Percentiles rank a stretch among this genome's conserved stretches.
These are phyloP conservation scores for Phytophthora agathidicida DNA, from an alignment of 352 stramenopile species.

Conservation along the genomic window DNA sequence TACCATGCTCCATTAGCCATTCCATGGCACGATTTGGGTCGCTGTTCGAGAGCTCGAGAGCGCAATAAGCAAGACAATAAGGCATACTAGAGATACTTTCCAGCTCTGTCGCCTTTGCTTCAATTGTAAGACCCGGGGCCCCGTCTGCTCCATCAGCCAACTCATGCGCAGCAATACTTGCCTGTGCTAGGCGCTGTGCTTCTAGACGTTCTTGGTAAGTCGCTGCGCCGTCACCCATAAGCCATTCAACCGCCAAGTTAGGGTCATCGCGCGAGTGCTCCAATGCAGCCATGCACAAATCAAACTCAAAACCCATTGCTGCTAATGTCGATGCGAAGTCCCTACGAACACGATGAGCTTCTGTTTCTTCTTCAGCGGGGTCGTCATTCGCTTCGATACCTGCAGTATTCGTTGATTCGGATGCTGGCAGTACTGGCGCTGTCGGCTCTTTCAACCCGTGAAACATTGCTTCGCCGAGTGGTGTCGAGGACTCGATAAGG, in stretches of 20 bases:
- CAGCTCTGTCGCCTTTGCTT: constrained; percentile 75
- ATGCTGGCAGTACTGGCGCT: constrained; percentile 26
- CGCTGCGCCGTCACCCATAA: constrained; percentile 78
- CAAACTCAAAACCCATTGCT: constrained; percentile 90
- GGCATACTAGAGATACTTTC: constrained; percentile 82
- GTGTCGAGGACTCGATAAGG: constrained; percentile 84
- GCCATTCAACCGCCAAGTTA: constrained; percentile 86
- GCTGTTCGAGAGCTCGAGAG: constrained; percentile 77
- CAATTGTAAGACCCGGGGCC: constrained; percentile 35
- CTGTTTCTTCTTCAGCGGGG: constrained; percentile 74
- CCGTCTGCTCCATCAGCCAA: constrained; percentile 23
- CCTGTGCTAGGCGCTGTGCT: constrained; percentile 54
- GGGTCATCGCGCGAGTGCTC: constrained; percentile 84
- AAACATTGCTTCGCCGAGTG: constrained; percentile 83
- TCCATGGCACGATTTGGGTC: constrained; percentile 88
- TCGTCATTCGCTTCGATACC: constrained; percentile 48
- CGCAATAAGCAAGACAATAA: constrained; percentile 59
- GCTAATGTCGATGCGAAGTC: constrained; percentile 84
- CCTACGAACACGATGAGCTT: constrained; percentile 71
- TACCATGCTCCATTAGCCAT: constrained; percentile 88
- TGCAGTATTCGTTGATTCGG: constrained; percentile 11
- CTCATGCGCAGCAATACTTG: constrained; percentile 44
- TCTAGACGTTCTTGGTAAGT: constrained; percentile 80
- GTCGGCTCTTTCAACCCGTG: constrained; percentile 65
- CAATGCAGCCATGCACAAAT: constrained; percentile 84